Conservation (phyloP, 2,329 filamentous ascomycete species). For the Neofusicoccum cordaticola region DNA sequence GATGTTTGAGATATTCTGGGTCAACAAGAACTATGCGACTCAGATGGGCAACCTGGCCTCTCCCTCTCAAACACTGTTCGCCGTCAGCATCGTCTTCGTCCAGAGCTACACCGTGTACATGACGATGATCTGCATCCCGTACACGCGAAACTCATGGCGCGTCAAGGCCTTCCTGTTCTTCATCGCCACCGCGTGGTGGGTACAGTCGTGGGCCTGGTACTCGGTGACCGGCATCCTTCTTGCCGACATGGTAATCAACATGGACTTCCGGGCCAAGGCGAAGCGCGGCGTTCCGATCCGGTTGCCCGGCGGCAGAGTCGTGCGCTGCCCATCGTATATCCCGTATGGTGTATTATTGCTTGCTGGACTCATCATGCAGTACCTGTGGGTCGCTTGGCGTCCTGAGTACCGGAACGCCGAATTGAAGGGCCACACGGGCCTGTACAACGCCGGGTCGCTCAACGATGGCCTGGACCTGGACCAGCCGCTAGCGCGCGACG, state of each 20-base stretch:
- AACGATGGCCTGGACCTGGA: slow-evolving; percentile 34
- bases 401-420: slow-evolving; percentile 37
- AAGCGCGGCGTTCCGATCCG: background rate
- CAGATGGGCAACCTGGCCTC: slow-evolving; percentile 44
- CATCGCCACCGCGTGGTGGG: slow-evolving; percentile 47
- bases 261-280: slow-evolving; percentile 35
- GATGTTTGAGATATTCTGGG: slow-evolving; percentile 48
- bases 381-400: slow-evolving; percentile 42
- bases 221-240: slow-evolving; percentile 49
- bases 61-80: slow-evolving; percentile 48
- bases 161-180: slow-evolving; percentile 40
- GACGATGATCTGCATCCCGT: slow-evolving; percentile 47
- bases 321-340: slow-evolving; percentile 28
- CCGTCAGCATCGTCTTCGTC: slow-evolving; percentile 43
- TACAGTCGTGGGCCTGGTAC: slow-evolving; percentile 49
- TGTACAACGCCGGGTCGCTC: slow-evolving; percentile 39
- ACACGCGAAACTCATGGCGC: slow-evolving; percentile 42
- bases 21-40: slow-evolving; percentile 35
- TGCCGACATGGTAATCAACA: slow-evolving; percentile 42
- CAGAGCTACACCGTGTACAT: slow-evolving; percentile 51
- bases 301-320: slow-evolving; percentile 17
- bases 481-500: slow-evolving; percentile 39
- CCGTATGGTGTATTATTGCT: slow-evolving; percentile 31
- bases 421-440: slow-evolving; percentile 40
- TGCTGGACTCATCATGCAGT: slow-evolving; percentile 41